A percentile compares a stretch with the other conserved stretches of the same genome.
Conservation (phyloP, 257 asterid species). For the Ocimum tenuiflorum region DNA sequence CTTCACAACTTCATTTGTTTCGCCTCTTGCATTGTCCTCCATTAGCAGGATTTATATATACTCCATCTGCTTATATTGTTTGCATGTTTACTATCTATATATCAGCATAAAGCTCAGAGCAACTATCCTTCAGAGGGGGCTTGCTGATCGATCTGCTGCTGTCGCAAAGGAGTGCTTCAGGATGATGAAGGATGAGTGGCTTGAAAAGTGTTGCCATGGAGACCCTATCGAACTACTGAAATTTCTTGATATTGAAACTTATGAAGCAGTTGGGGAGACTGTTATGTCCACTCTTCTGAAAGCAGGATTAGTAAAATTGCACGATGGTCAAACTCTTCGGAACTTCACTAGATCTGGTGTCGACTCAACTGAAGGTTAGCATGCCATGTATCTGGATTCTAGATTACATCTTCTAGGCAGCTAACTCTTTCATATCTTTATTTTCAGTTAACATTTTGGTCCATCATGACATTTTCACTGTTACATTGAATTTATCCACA, state of each 20-base stretch:
- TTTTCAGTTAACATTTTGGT: background rate
- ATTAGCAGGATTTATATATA: background rate
- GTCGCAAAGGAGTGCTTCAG: slow-evolving; percentile 75
- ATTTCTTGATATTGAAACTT: slow-evolving; percentile 94
- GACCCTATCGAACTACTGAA: slow-evolving; percentile 66
- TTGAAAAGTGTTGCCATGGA: slow-evolving; percentile 66
- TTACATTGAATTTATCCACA: background rate
- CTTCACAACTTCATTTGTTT: background rate
- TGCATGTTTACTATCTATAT: slow-evolving; percentile 16
- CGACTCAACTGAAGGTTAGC: slow-evolving; percentile 58
- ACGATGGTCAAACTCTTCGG: slow-evolving; percentile 56
- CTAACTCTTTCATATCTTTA: background rate
- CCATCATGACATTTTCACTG: slow-evolving; percentile 6
- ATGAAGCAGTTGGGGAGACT: slow-evolving; percentile 77
- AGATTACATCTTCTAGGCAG: background rate
- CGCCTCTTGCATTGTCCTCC: slow-evolving; percentile 1
- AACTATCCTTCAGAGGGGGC: slow-evolving; percentile 82
- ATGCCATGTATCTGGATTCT: background rate
- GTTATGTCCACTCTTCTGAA: slow-evolving; percentile 58
- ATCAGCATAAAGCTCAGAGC: slow-evolving; percentile 87
- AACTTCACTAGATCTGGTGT: slow-evolving; percentile 34
- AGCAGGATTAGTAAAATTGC: slow-evolving; percentile 57
- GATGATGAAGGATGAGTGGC: slow-evolving; percentile 92
- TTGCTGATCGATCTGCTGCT: slow-evolving; percentile 73
- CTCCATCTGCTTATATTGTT: slow-evolving; percentile 7